Percentiles rank a stretch among this genome's conserved stretches.
Conservation (phyloP, 345 rosid genomes). For the Orychophragmus violaceus region DNA sequence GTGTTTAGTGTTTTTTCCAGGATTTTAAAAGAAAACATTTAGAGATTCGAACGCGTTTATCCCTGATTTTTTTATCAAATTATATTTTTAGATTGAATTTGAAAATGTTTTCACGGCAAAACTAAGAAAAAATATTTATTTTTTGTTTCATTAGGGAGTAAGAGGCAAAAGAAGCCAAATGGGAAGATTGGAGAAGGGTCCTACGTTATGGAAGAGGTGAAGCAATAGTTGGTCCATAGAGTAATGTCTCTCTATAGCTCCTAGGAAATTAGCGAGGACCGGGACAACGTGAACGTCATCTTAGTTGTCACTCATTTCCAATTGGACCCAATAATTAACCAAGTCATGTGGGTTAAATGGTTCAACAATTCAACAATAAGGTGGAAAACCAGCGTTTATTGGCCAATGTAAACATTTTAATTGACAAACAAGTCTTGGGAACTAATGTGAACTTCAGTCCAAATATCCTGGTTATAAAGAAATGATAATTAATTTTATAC, state of each 20-base stretch:
- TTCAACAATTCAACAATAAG: neutral
- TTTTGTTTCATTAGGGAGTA: slow-evolving; percentile 8
- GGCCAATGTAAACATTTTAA: too few species aligned
- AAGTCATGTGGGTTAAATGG: neutral
- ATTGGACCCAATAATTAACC: neutral
- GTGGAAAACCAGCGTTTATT: too few species aligned
- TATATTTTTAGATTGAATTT: neutral
- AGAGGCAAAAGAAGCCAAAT: slow-evolving; percentile 14
- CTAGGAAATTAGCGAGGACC: slow-evolving; percentile 8
- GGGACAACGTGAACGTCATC: slow-evolving; percentile 16
- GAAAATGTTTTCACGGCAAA: neutral
- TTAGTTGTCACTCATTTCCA: slow-evolving; percentile 21
- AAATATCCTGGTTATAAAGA: too few species aligned
- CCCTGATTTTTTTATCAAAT: neutral
- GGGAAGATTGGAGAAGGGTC: slow-evolving; percentile 16
- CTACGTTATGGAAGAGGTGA: slow-evolving; percentile 25
- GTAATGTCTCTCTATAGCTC: slow-evolving; percentile 17
- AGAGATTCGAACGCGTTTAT: neutral
- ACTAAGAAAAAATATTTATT: neutral
- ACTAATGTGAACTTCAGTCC: too few species aligned
- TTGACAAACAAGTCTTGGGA: too few species aligned
- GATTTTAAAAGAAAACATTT: neutral
- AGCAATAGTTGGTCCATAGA: slow-evolving; percentile 18
- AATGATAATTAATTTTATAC: too few species aligned
- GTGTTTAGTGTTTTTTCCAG: neutral